Conservation (phyloP, 306 rosid genomes). For the Gillenia trifoliata region DNA sequence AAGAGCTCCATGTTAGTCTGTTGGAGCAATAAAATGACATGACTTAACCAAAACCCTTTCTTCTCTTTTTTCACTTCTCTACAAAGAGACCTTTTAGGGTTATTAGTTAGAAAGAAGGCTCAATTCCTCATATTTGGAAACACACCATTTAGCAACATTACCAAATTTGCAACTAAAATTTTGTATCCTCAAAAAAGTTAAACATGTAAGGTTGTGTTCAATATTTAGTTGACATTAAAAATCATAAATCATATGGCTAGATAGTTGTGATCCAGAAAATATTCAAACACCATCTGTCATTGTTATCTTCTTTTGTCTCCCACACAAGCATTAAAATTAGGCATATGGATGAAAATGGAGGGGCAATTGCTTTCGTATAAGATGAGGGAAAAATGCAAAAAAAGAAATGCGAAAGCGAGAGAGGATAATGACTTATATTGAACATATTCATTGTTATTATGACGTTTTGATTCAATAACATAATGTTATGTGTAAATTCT, state of each 20-base stretch:
- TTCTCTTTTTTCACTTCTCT: neutral
- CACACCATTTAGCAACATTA: neutral
- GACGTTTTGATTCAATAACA: neutral
- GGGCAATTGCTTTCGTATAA: conserved; percentile 40
- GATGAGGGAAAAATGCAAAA: conserved; percentile 29
- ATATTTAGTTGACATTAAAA: no score
- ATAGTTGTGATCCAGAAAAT: neutral
- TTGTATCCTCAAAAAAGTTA: neutral
- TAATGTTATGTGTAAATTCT: no score
- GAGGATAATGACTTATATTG: no score
- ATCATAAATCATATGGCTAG: neutral
- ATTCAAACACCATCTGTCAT: conserved; percentile 11
- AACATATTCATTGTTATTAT: no score
- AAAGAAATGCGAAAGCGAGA: neutral
- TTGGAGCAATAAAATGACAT: neutral
- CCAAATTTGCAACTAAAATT: neutral
- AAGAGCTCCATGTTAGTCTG: neutral
- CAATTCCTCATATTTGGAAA: neutral
- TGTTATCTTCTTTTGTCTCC: conserved; percentile 21
- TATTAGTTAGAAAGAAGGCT: neutral
- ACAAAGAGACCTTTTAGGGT: neutral
- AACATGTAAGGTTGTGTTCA: neutral
- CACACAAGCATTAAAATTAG: conserved; percentile 31
- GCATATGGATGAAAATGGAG: conserved; percentile 49
- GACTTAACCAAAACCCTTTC: neutral